Evolutionary conservation across 2,329 filamentous ascomycete genomes (phyloP), one percentile per base, ranked within the genome.

Genomic region (Cercospora sp.): DNA sequence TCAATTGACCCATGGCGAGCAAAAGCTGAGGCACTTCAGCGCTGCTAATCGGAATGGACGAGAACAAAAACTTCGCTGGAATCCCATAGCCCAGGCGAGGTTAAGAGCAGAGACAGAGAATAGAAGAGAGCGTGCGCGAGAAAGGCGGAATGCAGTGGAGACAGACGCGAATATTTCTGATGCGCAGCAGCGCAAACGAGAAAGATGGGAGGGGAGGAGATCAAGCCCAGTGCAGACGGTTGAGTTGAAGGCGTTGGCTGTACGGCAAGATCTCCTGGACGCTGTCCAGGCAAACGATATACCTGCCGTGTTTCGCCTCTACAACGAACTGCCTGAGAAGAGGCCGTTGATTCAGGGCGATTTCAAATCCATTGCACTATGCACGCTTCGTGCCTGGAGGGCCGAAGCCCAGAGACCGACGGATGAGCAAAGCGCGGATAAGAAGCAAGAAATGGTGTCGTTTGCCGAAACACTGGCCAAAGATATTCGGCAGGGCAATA

Each of bases 401-500:
- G 8, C 63, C 9, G 64, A 65, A 55, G 58, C 58, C n/a, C 61
- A 65, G 57, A 71, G 64, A 31, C 59, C 40, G 7, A 8, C n/a
- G 10, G 40, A 69, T 10, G 28, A 45, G 20, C 42, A 67, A 20
- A 36, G 20, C 5, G 63, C 65, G 42, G 68, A 71, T 23, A 67
- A 66, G 30, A 68, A 51, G 18, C 73, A 73, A 18, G 63, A 70
- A 48, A 62, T 76, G 4, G 60, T 71, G 8, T 66, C 40, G 1
- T 80, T 82, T 63, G 73, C 80, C 16, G 74, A 78, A 31, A 76
- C 74, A 7, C n/a, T 85, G 12, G 77, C 80, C n/a, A 59, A 75
- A 7, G 81, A 84, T 69, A 73, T 84, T 9, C 73, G 76, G 31
- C 73, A 71, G 2, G 78, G 78, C 3, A 61, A 71, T 1, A 68